These are phyloP conservation scores for Hymenoscyphus scutula DNA, from an alignment of 2,329 filamentous ascomycete species.

Conservation along the genomic window DNA sequence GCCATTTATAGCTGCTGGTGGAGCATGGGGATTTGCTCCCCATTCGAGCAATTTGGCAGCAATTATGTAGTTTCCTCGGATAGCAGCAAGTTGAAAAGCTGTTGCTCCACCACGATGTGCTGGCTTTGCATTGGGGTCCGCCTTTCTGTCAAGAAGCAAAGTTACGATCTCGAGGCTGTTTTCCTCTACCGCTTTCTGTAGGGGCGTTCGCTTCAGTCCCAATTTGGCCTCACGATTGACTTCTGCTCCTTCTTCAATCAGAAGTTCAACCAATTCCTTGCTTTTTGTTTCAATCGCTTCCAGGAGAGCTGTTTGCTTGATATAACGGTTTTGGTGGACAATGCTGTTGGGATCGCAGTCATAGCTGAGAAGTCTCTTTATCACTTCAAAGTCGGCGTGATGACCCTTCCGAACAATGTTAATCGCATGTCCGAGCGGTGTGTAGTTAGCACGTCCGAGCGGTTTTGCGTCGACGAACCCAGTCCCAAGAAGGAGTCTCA, in stretches of 20 bases:
- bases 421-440: too few relatives aligned
- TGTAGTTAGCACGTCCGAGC: too few relatives aligned
- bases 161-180: conserved; percentile 10
- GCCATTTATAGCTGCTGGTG: conserved; percentile 19
- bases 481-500: too few relatives aligned
- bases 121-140: conserved; percentile 14
- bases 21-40: conserved; percentile 15
- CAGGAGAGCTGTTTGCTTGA: conserved; percentile 8
- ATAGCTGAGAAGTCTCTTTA: too few relatives aligned
- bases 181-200: conserved; percentile 11
- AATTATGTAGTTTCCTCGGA: conserved; percentile 7
- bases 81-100: conserved; percentile 15
- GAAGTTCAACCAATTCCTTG: conserved; percentile 15
- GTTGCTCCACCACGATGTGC: conserved; percentile 2
- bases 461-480: too few relatives aligned
- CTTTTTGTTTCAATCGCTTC: conserved; percentile 14
- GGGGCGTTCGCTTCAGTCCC: conserved; percentile 15
- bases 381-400: too few relatives aligned
- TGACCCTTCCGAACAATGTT: too few relatives aligned
- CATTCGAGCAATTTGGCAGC: conserved; percentile 6
- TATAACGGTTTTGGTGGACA: too few relatives aligned
- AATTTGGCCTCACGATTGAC: conserved; percentile 24
- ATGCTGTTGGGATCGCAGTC: too few relatives aligned
- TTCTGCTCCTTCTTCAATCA: conserved; percentile 29
- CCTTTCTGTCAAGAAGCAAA: conserved; percentile 8